Evolutionary conservation across 768 basidiomycete species (phyloP).

Genomic region (Cystofilobasidium capitatum): DNA sequence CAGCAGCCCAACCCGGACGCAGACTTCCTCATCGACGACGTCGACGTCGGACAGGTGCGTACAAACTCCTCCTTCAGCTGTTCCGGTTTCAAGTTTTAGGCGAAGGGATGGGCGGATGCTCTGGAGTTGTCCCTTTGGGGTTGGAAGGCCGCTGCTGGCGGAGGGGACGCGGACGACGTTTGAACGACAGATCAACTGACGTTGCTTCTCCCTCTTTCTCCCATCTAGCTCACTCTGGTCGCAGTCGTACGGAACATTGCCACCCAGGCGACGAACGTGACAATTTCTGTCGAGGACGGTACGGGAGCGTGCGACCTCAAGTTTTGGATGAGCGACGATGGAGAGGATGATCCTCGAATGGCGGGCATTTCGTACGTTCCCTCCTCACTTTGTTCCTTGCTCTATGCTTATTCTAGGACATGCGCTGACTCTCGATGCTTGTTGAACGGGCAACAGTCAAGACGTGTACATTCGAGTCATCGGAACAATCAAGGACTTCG

Average conservation of each 20-base stretch:
- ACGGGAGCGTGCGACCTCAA: constrained; percentile 67
- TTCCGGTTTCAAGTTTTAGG: background rate
- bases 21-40: constrained; percentile 73
- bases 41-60: constrained; percentile 68
- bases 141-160: too few species aligned
- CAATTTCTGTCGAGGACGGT: constrained; percentile 76
- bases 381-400: background rate
- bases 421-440: constrained; percentile 79
- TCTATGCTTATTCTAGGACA: constrained; percentile 42
- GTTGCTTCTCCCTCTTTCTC: background rate
- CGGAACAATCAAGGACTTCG: constrained; percentile 72
- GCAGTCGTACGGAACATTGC: constrained; percentile 62
- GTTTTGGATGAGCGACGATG: constrained; percentile 48
- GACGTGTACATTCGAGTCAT: constrained; percentile 69
- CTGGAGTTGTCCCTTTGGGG: background rate
- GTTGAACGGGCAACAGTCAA: constrained; percentile 47
- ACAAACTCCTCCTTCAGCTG: background rate
- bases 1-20: constrained; percentile 78
- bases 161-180: background rate
- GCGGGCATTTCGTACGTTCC: constrained; percentile 17
- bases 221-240: constrained; percentile 56
- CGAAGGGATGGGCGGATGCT: background rate
- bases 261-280: constrained; percentile 65
- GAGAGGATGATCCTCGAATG: constrained; percentile 44
- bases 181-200: background rate